Evolutionary conservation across 805 yeast species (phyloP).

Genomic region (Pichia cabralensis): DNA sequence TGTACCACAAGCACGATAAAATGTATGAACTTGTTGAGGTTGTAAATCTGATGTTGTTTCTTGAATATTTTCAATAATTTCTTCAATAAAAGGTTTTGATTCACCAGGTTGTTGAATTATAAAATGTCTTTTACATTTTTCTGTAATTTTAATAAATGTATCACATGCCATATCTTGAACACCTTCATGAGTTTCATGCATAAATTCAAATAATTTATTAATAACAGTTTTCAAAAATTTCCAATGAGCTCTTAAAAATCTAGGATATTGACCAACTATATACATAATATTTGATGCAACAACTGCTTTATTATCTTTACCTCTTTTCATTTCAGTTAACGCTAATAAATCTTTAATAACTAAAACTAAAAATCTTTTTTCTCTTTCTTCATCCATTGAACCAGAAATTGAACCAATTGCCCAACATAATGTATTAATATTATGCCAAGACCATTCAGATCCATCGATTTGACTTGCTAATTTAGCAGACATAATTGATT

Average conservation of each 20-base stretch:
- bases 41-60: slow-evolving; percentile 82
- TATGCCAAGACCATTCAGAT: slow-evolving; percentile 98
- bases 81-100: slow-evolving; percentile 82
- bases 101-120: slow-evolving; percentile 82
- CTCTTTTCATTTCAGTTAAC: slow-evolving; percentile 90
- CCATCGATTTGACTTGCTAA: slow-evolving; percentile 91
- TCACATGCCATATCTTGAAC: slow-evolving; percentile 99
- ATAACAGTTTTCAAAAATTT: slow-evolving; percentile 92
- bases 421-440: slow-evolving; percentile 96
- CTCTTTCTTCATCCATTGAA: slow-evolving; percentile 97
- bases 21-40: slow-evolving; percentile 97
- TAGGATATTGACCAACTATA: slow-evolving; percentile 97
- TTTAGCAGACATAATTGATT: slow-evolving; percentile 85
- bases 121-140: slow-evolving; percentile 91
- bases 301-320: slow-evolving; percentile 96
- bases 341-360: slow-evolving; percentile 89
- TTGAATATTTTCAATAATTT: slow-evolving; percentile 76
- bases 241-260: slow-evolving; percentile 98
- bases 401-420: slow-evolving; percentile 99
- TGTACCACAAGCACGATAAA: slow-evolving; percentile 94
- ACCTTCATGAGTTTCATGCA: slow-evolving; percentile 99
- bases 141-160: slow-evolving; percentile 91
- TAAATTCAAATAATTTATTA: slow-evolving; percentile 89
- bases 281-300: slow-evolving; percentile 99
- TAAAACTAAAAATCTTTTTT: slow-evolving; percentile 83